Percentiles rank a stretch among this genome's conserved stretches.
These are phyloP conservation scores for Cephaloascus fragrans DNA, from an alignment of 805 yeast species.

Conservation along the genomic window DNA sequence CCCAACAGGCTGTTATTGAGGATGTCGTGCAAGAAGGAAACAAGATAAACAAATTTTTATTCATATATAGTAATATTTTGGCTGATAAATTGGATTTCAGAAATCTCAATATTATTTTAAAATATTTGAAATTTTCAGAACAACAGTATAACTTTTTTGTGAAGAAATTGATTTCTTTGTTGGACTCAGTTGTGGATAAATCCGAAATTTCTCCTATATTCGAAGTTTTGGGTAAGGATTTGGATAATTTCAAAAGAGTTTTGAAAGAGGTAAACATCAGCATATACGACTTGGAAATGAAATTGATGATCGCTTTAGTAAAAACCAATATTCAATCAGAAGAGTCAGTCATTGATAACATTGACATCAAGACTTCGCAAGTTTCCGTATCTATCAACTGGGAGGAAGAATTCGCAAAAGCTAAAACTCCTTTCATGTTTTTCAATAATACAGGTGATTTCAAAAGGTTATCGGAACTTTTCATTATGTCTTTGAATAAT, in stretches of 20 bases:
- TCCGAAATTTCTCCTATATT: conserved; percentile 7
- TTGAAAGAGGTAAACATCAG: conserved; percentile 11
- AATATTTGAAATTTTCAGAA: not conserved
- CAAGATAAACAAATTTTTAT: conserved; percentile 20
- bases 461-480: conserved; percentile 26
- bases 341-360: conserved; percentile 6
- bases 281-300: conserved; percentile 42
- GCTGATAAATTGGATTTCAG: not conserved
- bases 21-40: conserved; percentile 14
- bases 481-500: conserved; percentile 30
- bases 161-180: not conserved
- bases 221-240: conserved; percentile 14
- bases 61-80: conserved; percentile 9
- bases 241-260: conserved; percentile 10
- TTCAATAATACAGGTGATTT: conserved; percentile 25
- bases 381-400: conserved; percentile 8
- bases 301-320: conserved; percentile 53
- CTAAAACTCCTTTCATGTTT: conserved; percentile 12
- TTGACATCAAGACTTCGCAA: conserved; percentile 7
- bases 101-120: not conserved
- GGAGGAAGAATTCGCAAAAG: conserved; percentile 5
- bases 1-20: not conserved
- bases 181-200: not conserved
- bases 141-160: conserved; percentile 3
- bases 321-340: no score